Base-by-base conservation (phyloP, 441 rosid genomes). In the Biscutella auriculata region DNA sequence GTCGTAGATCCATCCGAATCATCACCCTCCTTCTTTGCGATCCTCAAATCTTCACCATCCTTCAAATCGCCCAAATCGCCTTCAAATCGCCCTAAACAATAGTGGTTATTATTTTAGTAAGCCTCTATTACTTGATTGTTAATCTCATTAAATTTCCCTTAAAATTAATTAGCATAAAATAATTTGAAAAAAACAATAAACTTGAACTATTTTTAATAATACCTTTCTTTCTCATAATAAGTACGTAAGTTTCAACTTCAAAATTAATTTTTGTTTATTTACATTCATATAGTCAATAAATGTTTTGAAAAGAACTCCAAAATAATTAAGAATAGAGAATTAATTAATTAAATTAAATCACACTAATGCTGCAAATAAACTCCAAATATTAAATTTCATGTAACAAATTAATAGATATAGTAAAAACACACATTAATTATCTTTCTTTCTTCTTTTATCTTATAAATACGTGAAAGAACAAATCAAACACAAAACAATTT, bases 391-490 rank as follows among this genome's bases (percentile, higher is more conserved):
- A 59, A n/a, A 59, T 36, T 33, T 44, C 30, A n/a, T 15, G 11
- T 23, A 58, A 58, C 53, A 66, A 59, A 45, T 60, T 60, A 53
- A 67, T 44, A 21, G 17, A 14, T 37, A 39, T 25, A 60, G 44
- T 45, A 29, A 60, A 45, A 37, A 37, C 56, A 52, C 13, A 29
- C 44, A 60, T 37, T 60, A 46, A 53, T 45, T 67, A 34, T 60
- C 51, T 30, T 47, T 39, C 43, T 58, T 59, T 60, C 50, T 37
- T 30, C 50, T 21, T 4, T 4, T 28, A 45, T 57, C 49, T 60
- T 67, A 67, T 57, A 67, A 53, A 67, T 67, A 60, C 50, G 37
- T 52, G 62, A 23, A 46, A 60, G 32, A 53, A 60, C 62, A 67
- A 53, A 39, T n/a, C 62, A 29, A 52, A 60, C 30, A 67, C 56